Base-by-base conservation (phyloP, 179 eudicot genomes). In the Dionaea muscipula region DNA sequence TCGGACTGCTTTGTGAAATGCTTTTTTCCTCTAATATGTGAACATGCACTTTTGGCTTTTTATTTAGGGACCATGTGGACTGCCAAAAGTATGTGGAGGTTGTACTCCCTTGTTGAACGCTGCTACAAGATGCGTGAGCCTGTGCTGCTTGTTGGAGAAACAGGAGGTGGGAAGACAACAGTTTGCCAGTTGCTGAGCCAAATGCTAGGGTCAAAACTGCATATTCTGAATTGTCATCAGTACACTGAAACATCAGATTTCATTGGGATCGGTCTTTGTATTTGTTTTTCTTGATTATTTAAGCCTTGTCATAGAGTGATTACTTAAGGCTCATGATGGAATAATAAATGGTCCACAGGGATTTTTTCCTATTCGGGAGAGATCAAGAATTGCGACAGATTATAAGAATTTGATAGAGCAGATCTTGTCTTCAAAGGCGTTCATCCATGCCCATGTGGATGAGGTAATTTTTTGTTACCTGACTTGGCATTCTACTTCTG, bases 91-190 rank as follows among this genome's bases (percentile, higher is more conserved):
- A 78, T 93, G 93, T 68, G 75, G 84, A 81, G 99, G 68, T 68
- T 93, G 66, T 88, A 79, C 62, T 85, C 74, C 60, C 91, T 93
- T 48, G 75, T 93, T 24, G 79, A 88, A 57, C 84, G 96, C 54
- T 88, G 96, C 69, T 81, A 81, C 67, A 66, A 66, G 75, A 69
- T 88, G 75, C 86, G 87, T 56, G 99, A 93, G 62, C 99, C 99
- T 62, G 99, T 93, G 45, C 81, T 93, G 54, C 94, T 93, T 68
- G 82, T 93, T 36, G 99, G 99, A 55, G 99, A 93, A 77, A 93
- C 99, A 24, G 99, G 99, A 62, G 95, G 93, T 53, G 98, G 98
- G 63, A 91, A 91, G 72, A 91, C 98, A 3, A 91, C 98, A 27
- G 96, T 81, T 62, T 84, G 96, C 51, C 98, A 88, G 72, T 53